These are phyloP conservation scores for Stagonosporopsis rhizophila DNA, from an alignment of 2,329 filamentous ascomycete species.

Conservation along the genomic window DNA sequence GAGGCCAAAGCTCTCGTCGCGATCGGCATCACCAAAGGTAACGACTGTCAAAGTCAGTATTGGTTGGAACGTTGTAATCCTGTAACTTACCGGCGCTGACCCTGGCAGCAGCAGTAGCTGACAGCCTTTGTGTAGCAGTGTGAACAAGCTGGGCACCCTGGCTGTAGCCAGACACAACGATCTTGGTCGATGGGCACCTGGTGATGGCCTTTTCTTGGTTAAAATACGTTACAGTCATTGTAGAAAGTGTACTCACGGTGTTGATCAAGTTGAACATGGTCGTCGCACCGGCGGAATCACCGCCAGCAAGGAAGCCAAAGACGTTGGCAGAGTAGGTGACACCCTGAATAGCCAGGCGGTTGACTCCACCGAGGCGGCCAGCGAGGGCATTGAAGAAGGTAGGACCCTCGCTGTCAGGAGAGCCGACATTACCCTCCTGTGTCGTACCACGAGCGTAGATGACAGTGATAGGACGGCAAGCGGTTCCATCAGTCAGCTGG, in stretches of 20 bases:
- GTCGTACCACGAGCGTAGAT: constrained; percentile 64
- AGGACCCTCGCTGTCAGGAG: constrained; percentile 53
- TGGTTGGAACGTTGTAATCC: background rate
- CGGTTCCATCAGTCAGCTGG: constrained; percentile 41
- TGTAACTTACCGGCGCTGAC: constrained; percentile 31
- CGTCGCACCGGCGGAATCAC: constrained; percentile 53
- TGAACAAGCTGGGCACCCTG: constrained; percentile 55
- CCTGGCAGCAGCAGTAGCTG: constrained; percentile 28
- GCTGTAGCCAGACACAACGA: constrained; percentile 41
- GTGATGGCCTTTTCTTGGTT: constrained; percentile 20
- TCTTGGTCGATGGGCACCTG: constrained; percentile 40
- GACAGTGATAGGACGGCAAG: constrained; percentile 57
- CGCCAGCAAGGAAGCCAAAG: constrained; percentile 56
- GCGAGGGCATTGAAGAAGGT: constrained; percentile 58
- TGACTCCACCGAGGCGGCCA: constrained; percentile 48
- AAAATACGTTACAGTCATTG: background rate
- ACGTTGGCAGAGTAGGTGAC: constrained; percentile 59
- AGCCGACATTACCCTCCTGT: constrained; percentile 61
- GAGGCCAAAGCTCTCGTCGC: constrained; percentile 39
- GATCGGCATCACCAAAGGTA: constrained; percentile 49
- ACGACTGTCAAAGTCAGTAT: constrained; percentile 30
- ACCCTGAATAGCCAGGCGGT: constrained; percentile 60
- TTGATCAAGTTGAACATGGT: constrained; percentile 52
- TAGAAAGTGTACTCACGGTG: constrained; percentile 37
- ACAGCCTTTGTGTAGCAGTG: constrained; percentile 49